phyloP scores from a whole-genome alignment of 2,329 filamentous ascomycete genomes.

The Sporothrix curviconia region DNA sequence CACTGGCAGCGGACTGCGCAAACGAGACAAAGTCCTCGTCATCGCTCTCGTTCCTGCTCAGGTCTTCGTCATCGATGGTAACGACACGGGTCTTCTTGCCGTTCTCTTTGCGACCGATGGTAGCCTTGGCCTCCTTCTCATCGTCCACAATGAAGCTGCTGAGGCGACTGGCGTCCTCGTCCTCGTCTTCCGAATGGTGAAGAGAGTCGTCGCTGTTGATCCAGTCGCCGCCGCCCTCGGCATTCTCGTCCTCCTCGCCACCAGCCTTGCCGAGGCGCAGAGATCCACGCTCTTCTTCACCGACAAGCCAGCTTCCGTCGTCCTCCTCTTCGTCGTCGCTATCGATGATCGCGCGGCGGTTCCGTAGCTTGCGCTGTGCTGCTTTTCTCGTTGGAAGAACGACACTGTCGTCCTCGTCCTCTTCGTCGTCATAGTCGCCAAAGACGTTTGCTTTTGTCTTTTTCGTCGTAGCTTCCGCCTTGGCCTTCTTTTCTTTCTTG shows the following conservation, averaged over 20 bases:
- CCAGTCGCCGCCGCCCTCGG: conserved; percentile 78
- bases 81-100: neutral
- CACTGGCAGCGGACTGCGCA: neutral
- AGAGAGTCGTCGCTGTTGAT: conserved; percentile 64
- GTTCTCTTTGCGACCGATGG: conserved; percentile 28
- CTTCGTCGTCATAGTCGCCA: conserved; percentile 25
- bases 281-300: conserved; percentile 55
- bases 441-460: conserved; percentile 18
- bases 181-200: conserved; percentile 48
- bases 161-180: conserved; percentile 46
- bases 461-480: conserved; percentile 33
- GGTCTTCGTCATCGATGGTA: neutral
- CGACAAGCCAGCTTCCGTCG: conserved; percentile 74
- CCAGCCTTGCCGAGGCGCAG: conserved; percentile 67
- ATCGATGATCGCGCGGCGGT: conserved; percentile 53
- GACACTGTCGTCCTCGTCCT: conserved; percentile 26
- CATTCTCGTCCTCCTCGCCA: conserved; percentile 54
- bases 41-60: conserved; percentile 2
- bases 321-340: conserved; percentile 56
- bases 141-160: conserved; percentile 52
- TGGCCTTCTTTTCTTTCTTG: conserved; percentile 30
- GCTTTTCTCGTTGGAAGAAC: conserved; percentile 18
- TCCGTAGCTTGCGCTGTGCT: conserved; percentile 34
- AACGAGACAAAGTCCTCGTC: conserved; percentile 7
- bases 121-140: conserved; percentile 27